Base-by-base conservation (phyloP, 2,329 filamentous ascomycete species). In the Aureobasidium sp. region DNA sequence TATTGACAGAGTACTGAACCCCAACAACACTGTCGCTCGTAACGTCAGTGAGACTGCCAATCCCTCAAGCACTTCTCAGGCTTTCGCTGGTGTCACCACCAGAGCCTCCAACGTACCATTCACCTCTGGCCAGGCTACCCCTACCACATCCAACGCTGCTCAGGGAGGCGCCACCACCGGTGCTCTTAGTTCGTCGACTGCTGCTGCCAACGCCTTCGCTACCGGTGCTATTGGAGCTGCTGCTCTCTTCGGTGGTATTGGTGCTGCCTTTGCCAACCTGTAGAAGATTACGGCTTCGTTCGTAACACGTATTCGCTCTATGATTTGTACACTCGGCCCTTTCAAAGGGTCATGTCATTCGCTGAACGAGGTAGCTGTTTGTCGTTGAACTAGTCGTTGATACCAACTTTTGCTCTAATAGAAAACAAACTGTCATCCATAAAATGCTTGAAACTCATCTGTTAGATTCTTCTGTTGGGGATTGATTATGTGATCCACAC, bases 1-100 rank as follows among this genome's bases (percentile, higher is more conserved):
- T 40, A 81, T 82, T 16, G 87, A 91, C 71, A 80, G 81, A 67
- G 87, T 90, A 43, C 79, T 91, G 56, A 90, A 90, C 79, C 85
- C 87, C 15, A 75, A 79, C 69, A 85, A 85, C 72, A 79, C 82
- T 3, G 75, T 78, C 1, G 80, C 79, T 20, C 60, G 55, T 40
- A 64, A 64, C n/a, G 29, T 38, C 20, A 31, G 51, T 15, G 23
- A 6, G 72, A 76, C 7, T 70, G 82, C 27, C 72, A 82, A 1
- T 73, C 78, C 20, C 2, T 79, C 81, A 20, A 74, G 79, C 0
- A 81, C 82, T 1, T 86, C 43, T 73, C 79, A 0, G 81, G 89
- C 84, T 1, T 92, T 87, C 77, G 77, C 78, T 29, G 82, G 82
- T 65, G 89, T 87, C 6, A 82, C 80, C 8, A 80, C 82, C 10